Base-by-base conservation (phyloP, 176 grass and related monocot species). In the Rhynchospora pubera region DNA sequence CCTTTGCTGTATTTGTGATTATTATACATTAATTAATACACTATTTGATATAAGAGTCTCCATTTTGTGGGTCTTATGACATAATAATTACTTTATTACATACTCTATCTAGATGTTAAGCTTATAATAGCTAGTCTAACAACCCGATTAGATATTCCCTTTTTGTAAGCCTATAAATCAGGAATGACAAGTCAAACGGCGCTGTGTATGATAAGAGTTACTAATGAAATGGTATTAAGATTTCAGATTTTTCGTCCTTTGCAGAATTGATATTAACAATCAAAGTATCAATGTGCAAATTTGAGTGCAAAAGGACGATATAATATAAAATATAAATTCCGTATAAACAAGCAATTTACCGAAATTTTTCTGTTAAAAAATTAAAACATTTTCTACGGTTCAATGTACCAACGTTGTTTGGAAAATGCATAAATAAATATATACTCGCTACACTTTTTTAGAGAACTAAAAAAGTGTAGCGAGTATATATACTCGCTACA, bases 11-110 rank as follows among this genome's bases (percentile, higher is more conserved):
- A 47, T 4, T 71, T 71, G 67, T 47, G 43, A 47, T 11, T 51
- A 50, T 74, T 43, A 74, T 74, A 51, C 45, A 74, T 51, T 74
- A 51, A 74, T 74, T 51, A 50, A 45, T 45, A 74, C 3, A 74
- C 21, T 26, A 42, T 19, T 51, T 22, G 9, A n/a, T 10, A 50
- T 74, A 18, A 45, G 50, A 1, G 19, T 74, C 42, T 70, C 46
- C 50, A 74, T 51, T 22, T 74, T 51, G 16, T 18, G 21, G 46
- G 18, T 50, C 34, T 53, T 75, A 13, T 24, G 71, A 30, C 71
- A 55, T 51, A 50, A 72, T 72, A 72, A 73, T 13, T 51, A 48
- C 5, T 22, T 21, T 21, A 24, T 53, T 13, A 12, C 16, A 55
- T 19, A 28, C 46, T 13, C 11, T 52, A 75, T 23, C 24, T 52